Evolutionary conservation across 2,329 filamentous ascomycete genomes (phyloP).

Genomic region (Cytospora schulzeri): DNA sequence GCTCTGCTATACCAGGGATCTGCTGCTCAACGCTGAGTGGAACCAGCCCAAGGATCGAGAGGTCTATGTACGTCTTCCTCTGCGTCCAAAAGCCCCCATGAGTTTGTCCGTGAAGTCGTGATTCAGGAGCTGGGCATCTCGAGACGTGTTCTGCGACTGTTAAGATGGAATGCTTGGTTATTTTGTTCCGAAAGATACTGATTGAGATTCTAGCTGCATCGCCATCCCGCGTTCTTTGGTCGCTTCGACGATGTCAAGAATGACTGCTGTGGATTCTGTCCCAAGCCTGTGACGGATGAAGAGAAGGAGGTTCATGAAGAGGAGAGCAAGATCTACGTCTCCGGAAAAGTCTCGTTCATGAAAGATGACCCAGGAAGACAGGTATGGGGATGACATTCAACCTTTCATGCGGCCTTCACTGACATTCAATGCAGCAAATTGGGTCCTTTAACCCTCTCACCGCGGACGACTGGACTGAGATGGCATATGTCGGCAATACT

Average conservation of each 20-base stretch:
- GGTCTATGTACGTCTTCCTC: conserved; percentile 45
- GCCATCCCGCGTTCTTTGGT: conserved; percentile 85
- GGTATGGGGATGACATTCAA: conserved; percentile 15
- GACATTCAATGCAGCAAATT: conserved; percentile 43
- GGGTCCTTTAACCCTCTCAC: conserved; percentile 78
- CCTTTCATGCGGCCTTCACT: not conserved
- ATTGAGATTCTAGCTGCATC: conserved; percentile 60
- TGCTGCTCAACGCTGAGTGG: conserved; percentile 86
- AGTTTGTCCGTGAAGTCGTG: too few relatives aligned
- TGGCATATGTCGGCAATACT: conserved; percentile 85
- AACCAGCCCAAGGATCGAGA: conserved; percentile 75
- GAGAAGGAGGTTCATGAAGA: conserved; percentile 72
- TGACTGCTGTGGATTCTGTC: conserved; percentile 83
- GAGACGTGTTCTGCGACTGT: too few relatives aligned
- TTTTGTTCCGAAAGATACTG: too few relatives aligned
- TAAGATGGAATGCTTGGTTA: too few relatives aligned
- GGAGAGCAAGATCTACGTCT: conserved; percentile 76
- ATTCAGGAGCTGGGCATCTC: too few relatives aligned
- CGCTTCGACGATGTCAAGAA: conserved; percentile 71
- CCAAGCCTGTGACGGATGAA: conserved; percentile 66
- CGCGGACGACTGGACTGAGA: conserved; percentile 84
- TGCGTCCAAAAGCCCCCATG: too few relatives aligned
- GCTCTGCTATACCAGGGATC: conserved; percentile 77
- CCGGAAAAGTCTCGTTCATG: conserved; percentile 72
- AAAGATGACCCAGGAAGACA: conserved; percentile 82